These are phyloP conservation scores for Globisporangium cederbergense DNA, from an alignment of 352 stramenopile genomes.

Conservation along the genomic window DNA sequence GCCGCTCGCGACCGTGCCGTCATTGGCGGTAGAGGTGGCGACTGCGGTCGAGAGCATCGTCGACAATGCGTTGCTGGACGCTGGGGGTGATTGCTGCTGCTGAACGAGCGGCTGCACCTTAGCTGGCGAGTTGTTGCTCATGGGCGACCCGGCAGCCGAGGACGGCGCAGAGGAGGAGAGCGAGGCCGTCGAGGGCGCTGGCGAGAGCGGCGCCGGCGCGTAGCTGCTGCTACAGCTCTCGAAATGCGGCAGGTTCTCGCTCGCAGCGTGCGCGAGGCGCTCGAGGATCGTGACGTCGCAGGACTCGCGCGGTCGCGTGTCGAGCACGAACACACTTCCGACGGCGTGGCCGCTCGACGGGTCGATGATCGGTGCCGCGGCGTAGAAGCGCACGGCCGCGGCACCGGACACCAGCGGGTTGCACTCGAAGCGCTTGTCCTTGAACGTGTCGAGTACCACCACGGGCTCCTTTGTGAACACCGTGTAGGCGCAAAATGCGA, in stretches of 20 bases:
- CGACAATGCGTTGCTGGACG: slow-evolving; percentile 14
- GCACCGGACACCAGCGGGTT: slow-evolving; percentile 89
- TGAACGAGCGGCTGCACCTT: background rate
- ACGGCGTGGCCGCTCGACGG: slow-evolving; percentile 51
- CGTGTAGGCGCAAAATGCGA: slow-evolving; percentile 76
- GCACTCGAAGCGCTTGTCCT: slow-evolving; percentile 85
- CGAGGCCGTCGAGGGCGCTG: slow-evolving; percentile 31
- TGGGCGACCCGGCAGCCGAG: slow-evolving; percentile 9
- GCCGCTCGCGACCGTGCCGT: slow-evolving; percentile 2
- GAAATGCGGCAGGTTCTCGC: slow-evolving; percentile 46
- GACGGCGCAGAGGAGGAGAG: slow-evolving; percentile 22
- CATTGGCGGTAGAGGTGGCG: slow-evolving; percentile 1
- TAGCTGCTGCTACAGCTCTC: slow-evolving; percentile 8
- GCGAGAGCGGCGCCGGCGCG: slow-evolving; percentile 12
- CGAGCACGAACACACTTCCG: slow-evolving; percentile 80
- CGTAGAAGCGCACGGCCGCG: slow-evolving; percentile 94
- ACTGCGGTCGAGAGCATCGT: slow-evolving; percentile 11
- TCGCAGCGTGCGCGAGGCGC: slow-evolving; percentile 49
- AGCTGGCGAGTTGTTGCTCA: slow-evolving; percentile 5
- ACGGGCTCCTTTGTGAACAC: slow-evolving; percentile 54
- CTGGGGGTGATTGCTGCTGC: background rate
- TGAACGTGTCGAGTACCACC: slow-evolving; percentile 85
- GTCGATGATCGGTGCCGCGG: slow-evolving; percentile 70
- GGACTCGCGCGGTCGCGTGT: slow-evolving; percentile 66
- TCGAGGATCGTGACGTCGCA: slow-evolving; percentile 71